These are phyloP conservation scores for Capsella bursapastoris DNA, from an alignment of 345 rosid species.

Conservation along the genomic window DNA sequence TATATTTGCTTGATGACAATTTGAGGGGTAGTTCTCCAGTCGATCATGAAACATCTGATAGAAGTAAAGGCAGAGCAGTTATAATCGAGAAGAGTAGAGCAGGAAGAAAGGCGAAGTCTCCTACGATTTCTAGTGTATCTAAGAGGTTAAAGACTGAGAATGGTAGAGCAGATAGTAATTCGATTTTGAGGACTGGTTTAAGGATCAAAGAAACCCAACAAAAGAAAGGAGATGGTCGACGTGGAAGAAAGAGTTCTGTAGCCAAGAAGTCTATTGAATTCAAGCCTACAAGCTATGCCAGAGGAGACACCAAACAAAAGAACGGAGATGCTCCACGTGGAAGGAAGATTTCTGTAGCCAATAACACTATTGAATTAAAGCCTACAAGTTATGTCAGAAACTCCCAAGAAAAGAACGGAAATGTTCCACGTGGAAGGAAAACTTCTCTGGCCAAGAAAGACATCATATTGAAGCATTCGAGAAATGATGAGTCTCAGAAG, in stretches of 20 bases:
- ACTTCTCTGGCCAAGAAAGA: background rate
- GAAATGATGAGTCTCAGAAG: constrained; percentile 9
- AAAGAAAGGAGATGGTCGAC: constrained; percentile 8
- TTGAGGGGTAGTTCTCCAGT: background rate
- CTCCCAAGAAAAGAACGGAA: background rate
- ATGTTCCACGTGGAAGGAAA: constrained; percentile 22
- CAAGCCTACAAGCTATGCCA: background rate
- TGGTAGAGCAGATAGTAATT: constrained; percentile 3
- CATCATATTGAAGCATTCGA: background rate
- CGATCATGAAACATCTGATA: background rate
- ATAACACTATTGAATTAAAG: background rate
- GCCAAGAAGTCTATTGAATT: background rate
- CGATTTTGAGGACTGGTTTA: background rate
- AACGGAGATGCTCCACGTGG: background rate
- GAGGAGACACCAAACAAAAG: background rate
- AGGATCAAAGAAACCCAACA: constrained; percentile 18
- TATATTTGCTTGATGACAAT: constrained; percentile 39
- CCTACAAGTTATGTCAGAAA: background rate
- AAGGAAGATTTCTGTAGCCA: constrained; percentile 8
- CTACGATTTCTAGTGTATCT: background rate
- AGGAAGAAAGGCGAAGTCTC: constrained; percentile 9
- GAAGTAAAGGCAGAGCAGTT: constrained; percentile 1
- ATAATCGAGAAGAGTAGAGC: constrained; percentile 16
- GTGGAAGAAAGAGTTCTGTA: constrained; percentile 17
- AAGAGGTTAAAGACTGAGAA: constrained; percentile 30